Evolutionary conservation across 2,329 filamentous ascomycete species (phyloP).

Genomic region (Botrytis porri): DNA sequence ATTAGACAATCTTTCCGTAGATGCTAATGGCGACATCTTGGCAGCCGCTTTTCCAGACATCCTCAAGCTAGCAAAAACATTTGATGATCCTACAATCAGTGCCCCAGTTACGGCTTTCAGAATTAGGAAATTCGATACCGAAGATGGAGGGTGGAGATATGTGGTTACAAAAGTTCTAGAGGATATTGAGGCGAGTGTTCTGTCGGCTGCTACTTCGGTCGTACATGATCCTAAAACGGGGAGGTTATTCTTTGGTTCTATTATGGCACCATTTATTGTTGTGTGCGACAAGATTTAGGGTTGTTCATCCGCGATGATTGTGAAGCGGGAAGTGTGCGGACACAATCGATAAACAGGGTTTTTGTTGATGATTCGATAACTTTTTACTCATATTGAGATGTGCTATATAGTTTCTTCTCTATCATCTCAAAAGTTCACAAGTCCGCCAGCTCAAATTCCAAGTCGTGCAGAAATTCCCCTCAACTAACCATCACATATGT

Average conservation of each 20-base stretch:
- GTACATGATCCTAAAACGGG: constrained; percentile 12
- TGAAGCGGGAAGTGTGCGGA: not conserved
- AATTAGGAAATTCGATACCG: not conserved
- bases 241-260: not conserved
- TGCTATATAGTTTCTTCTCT: not conserved
- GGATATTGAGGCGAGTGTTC: constrained; percentile 1
- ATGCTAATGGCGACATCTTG: constrained; percentile 39
- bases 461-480: not conserved
- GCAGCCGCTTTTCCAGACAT: constrained; percentile 38
- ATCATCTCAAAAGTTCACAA: too few relatives aligned
- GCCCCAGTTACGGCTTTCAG: not conserved
- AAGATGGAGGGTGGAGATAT: not conserved
- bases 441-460: not conserved
- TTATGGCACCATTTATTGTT: not conserved
- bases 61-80: constrained; percentile 26
- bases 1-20: constrained; percentile 40
- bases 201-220: not conserved
- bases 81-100: constrained; percentile 26
- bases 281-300: not conserved
- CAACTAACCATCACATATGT: not conserved
- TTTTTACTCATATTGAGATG: too few relatives aligned
- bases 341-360: not conserved
- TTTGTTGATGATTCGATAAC: not conserved
- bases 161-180: constrained; percentile 8
- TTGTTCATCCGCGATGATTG: too few relatives aligned